Evolutionary conservation across 768 basidiomycete species (phyloP), one percentile per base, ranked within the genome.

Genomic region (Cystoderma amianthinum): DNA sequence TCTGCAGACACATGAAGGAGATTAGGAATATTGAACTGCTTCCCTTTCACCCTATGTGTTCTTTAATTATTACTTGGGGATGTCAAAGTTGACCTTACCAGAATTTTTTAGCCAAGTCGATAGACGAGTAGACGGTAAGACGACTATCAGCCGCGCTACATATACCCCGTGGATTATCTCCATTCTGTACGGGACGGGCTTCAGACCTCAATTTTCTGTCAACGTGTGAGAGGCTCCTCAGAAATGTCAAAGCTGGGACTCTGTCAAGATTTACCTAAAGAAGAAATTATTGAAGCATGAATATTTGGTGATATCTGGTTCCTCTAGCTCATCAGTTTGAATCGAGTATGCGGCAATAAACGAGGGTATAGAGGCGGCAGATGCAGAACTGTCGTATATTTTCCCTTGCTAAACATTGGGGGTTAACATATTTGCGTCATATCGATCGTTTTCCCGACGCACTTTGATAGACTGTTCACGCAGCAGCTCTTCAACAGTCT

Each of bases 211-310:
- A 66, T 51, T 76, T 71, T 32, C 79, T 74, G 38, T 39, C 20
- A 11, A 6, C 40, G 5, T n/a, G 33, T 13, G 30, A 6, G 32
- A 32, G 24, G 2, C 21, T 39, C 7, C 18, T 3, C 2, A 19
- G 32, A 32, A 19, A 28, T 21, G 13, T n/a, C n/a, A n/a, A n/a
- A n/a, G n/a, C n/a, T n/a, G n/a, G n/a, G n/a, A n/a, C n/a, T n/a
- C n/a, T n/a, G n/a, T n/a, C n/a, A 47, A 25, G 18, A n/a, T 33
- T 5, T 28, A 66, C 69, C 82, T 66, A 35, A 54, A 72, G 65
- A 92, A 92, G 67, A 92, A 90, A 4, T 80, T 69, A 60, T 91
- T 92, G 69, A 92, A 87, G 10, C 62, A 77, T 50, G 60, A 60
- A 56, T 90, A 90, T 33, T 74, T 67, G 1, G 56, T 57, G 36